phyloP scores from a whole-genome alignment of 2,329 filamentous ascomycete species.

The Alternaria tenuissima region DNA sequence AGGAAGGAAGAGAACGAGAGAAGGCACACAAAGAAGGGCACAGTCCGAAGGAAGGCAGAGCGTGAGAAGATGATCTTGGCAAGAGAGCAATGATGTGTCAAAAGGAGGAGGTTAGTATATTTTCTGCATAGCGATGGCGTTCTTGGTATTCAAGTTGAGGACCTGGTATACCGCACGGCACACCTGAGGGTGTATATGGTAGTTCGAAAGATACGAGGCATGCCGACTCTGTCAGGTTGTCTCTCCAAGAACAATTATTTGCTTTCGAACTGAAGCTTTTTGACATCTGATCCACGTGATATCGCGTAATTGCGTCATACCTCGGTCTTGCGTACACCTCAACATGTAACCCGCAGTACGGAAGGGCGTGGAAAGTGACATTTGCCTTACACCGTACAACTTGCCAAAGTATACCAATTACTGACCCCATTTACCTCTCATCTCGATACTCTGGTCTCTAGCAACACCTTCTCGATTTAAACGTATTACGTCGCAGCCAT shows the following conservation, averaged over 20 bases:
- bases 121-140: conserved; percentile 48
- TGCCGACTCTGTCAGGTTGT: not conserved
- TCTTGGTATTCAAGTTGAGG: conserved; percentile 13
- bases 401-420: not conserved
- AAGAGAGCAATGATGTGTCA: conserved; percentile 61
- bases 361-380: conserved; percentile 5
- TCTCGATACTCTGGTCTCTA: not conserved
- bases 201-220: not conserved
- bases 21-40: conserved; percentile 86
- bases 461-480: not conserved
- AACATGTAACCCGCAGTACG: not conserved
- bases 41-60: conserved; percentile 75
- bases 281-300: conserved; percentile 1
- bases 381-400: not conserved
- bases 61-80: conserved; percentile 93
- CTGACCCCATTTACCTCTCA: not conserved
- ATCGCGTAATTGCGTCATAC: conserved; percentile 20
- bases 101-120: conserved; percentile 3
- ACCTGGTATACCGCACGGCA: not conserved
- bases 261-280: not conserved
- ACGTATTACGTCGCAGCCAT: conserved; percentile 10
- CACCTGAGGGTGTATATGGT: conserved; percentile 1
- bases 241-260: not conserved
- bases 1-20: conserved; percentile 92
- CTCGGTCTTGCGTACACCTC: not conserved